phyloP scores from a whole-genome alignment of 2,329 filamentous ascomycete species.

The Ophidiomyces ophidiicola region DNA sequence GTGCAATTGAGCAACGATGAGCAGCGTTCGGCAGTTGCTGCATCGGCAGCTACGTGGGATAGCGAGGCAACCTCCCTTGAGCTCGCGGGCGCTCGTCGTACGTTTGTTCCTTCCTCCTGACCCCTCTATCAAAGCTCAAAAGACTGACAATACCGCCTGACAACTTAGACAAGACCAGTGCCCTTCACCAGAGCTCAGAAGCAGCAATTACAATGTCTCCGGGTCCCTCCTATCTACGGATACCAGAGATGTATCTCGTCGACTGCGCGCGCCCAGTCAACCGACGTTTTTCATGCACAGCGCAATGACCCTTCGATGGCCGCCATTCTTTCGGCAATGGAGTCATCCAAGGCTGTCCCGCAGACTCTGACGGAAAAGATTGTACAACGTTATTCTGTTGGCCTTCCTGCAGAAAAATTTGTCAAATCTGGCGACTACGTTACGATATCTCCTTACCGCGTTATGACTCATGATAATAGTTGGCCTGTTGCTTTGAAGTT shows the following conservation, averaged over 20 bases:
- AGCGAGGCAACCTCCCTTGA: slow-evolving; percentile 6
- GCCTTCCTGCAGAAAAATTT: slow-evolving; percentile 59
- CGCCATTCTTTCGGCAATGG: slow-evolving; percentile 14
- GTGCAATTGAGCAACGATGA: slow-evolving; percentile 8
- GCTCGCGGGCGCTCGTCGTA: slow-evolving; percentile 4
- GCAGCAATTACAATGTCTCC: not conserved
- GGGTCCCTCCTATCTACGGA: not conserved
- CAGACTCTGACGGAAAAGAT: slow-evolving; percentile 92
- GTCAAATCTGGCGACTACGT: slow-evolving; percentile 77
- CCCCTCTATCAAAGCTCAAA: not conserved
- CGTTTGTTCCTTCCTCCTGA: not conserved
- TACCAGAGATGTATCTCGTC: slow-evolving; percentile 11
- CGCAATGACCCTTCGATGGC: slow-evolving; percentile 14
- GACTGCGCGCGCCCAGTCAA: slow-evolving; percentile 6
- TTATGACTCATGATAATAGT: slow-evolving; percentile 81
- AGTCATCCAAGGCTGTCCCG: slow-evolving; percentile 31
- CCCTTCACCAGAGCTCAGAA: slow-evolving; percentile 3
- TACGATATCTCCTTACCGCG: slow-evolving; percentile 55
- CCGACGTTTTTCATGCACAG: slow-evolving; percentile 16
- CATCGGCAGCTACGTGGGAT: slow-evolving; percentile 7
- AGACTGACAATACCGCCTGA: not conserved
- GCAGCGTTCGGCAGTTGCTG: slow-evolving; percentile 9
- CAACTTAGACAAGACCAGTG: slow-evolving; percentile 5
- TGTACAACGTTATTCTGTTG: slow-evolving; percentile 68
- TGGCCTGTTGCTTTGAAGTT: slow-evolving; percentile 68